Evolutionary conservation across 2,329 filamentous ascomycete species (phyloP).

Genomic region (Ceratocystis papillata): DNA sequence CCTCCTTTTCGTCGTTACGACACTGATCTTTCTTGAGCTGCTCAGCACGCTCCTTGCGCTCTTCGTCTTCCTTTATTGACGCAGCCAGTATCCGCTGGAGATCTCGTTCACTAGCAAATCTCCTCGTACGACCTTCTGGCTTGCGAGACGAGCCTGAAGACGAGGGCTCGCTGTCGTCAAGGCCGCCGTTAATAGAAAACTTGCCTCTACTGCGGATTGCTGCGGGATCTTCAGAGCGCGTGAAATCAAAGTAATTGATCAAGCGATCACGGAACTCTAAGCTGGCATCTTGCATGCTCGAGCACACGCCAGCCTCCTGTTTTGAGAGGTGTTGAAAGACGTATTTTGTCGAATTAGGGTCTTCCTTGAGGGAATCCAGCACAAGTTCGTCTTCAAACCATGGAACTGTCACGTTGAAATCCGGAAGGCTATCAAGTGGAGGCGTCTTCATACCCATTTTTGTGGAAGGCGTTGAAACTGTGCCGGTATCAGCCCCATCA

Average conservation of each 20-base stretch:
- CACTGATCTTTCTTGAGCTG: slow-evolving; percentile 57
- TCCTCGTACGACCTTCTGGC: slow-evolving; percentile 41
- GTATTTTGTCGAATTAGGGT: slow-evolving; percentile 36
- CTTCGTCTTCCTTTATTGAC: slow-evolving; percentile 59
- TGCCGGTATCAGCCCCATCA: slow-evolving; percentile 45
- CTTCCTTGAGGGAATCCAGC: slow-evolving; percentile 35
- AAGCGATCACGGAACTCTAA: slow-evolving; percentile 15
- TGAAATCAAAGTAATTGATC: slow-evolving; percentile 44
- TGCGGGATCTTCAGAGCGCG: slow-evolving; percentile 44
- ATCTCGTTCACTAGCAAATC: slow-evolving; percentile 62
- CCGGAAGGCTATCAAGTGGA: slow-evolving; percentile 44
- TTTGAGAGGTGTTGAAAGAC: slow-evolving; percentile 33
- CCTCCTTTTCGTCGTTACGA: slow-evolving; percentile 61
- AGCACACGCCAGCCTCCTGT: background rate
- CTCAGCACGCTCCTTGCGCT: slow-evolving; percentile 55
- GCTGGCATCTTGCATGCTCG: background rate
- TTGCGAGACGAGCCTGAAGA: slow-evolving; percentile 37
- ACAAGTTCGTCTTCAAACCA: slow-evolving; percentile 27
- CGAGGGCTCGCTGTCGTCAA: slow-evolving; percentile 26
- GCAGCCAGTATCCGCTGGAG: slow-evolving; percentile 61
- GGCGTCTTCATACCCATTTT: slow-evolving; percentile 43
- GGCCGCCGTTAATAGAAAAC: slow-evolving; percentile 35
- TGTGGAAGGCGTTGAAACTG: slow-evolving; percentile 30
- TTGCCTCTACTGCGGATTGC: slow-evolving; percentile 47
- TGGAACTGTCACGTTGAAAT: slow-evolving; percentile 31